Base-by-base conservation (phyloP, 768 basidiomycete genomes). In the Leccinellum albellum region DNA sequence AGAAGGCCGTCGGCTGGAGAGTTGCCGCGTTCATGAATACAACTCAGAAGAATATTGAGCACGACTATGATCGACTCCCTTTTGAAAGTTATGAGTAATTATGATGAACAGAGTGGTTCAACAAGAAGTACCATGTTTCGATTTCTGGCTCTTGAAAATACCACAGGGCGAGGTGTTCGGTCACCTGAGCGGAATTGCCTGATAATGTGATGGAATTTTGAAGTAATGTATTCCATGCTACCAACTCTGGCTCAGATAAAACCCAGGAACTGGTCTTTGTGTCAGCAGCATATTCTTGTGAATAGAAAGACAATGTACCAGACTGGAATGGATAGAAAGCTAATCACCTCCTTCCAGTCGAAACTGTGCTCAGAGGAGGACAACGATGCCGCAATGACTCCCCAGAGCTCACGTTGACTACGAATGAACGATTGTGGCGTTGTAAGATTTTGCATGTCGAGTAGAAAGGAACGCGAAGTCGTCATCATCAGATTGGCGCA, bases 251-350 rank as follows among this genome's bases (percentile, higher is more conserved):
- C 6, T 73, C 65, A 0, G 74, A 77, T 67, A 84, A 70, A 8
- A 59, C 60, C 81, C 84, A 82, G 12, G 62, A 59, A 47, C 84
- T 86, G 48, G 12, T 29, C 24, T 2, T n/a, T n/a, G 53, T 15
- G 53, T 60, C 51, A 48, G 62, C 53, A 40, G 35, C 33, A 37
- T 42, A 24, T 28, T 31, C 42, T 44, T 9, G n/a, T 47, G 52
- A 21, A 33, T 29, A 21, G 48, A 40, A 15, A 24, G 21, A 46
- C 1, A 4, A 51, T 61, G 71, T 57, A 85, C 85, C 76, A 70
- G 48, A 83, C 65, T 2, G 85, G 81, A 51, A 81, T 71, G 0
- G 68, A 64, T 20, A 87, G 73, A 55, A 85, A 75, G 21, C 72
- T 69, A 2, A 79, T 62, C 0, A 81, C 55, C 49, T 77, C 76